phyloP scores from a whole-genome alignment of 1,284 basidiomycete species.

The Pseudozyma hubeiensis region DNA sequence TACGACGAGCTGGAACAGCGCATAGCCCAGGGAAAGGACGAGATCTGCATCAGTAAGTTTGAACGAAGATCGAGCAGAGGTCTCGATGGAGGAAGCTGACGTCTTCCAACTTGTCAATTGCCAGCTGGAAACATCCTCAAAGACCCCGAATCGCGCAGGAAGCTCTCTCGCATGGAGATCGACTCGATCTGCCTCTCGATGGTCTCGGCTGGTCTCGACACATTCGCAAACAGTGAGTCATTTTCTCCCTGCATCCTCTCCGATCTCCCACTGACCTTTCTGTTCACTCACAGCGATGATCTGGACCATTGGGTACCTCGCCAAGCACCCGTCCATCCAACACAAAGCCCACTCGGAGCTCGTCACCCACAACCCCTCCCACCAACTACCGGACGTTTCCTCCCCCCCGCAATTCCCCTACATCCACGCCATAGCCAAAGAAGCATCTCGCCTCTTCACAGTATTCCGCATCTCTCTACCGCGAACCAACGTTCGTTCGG shows the following conservation, averaged over 20 bases:
- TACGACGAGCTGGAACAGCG: slow-evolving; percentile 1
- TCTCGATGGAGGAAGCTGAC: not conserved
- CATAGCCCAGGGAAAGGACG: not conserved
- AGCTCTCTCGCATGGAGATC: slow-evolving; percentile 2
- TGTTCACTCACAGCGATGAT: not conserved
- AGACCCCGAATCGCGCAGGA: slow-evolving; percentile 2
- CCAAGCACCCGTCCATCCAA: slow-evolving; percentile 1
- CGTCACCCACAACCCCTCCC: not conserved
- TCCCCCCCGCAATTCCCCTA: not conserved
- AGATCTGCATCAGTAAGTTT: slow-evolving; percentile 1
- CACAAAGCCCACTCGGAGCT: slow-evolving; percentile 3
- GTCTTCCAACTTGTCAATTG: not conserved
- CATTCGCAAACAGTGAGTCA: slow-evolving; percentile 1
- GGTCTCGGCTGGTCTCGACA: slow-evolving; percentile 5
- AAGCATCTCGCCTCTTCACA: not conserved
- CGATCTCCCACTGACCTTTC: not conserved
- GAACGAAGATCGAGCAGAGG: not conserved
- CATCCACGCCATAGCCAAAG: slow-evolving; percentile 4
- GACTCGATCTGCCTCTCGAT: slow-evolving; percentile 7
- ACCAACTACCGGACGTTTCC: not conserved
- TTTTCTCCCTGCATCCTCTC: not conserved
- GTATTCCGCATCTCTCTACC: slow-evolving; percentile 4
- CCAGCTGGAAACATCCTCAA: slow-evolving; percentile 4
- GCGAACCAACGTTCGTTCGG: not conserved
- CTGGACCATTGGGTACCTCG: slow-evolving; percentile 1